Conservation (phyloP, 2,329 filamentous ascomycete genomes). For the Diaporthe citrichinensis region DNA sequence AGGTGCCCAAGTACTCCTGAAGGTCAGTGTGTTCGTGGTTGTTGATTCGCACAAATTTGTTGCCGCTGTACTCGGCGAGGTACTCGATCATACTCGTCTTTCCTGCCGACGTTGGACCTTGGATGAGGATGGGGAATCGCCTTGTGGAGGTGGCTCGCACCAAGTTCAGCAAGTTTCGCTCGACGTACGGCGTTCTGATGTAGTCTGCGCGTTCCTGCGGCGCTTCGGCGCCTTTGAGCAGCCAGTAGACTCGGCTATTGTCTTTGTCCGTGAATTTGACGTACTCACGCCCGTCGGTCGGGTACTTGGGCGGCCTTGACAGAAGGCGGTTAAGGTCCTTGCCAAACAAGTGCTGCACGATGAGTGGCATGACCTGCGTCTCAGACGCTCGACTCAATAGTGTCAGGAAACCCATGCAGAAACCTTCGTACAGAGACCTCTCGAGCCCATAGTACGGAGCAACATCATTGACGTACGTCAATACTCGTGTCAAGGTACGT, state of each 20-base stretch:
- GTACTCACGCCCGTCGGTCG: constrained; percentile 82
- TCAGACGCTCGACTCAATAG: constrained; percentile 88
- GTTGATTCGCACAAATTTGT: constrained; percentile 98
- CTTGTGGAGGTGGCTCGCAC: constrained; percentile 94
- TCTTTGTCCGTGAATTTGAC: constrained; percentile 80
- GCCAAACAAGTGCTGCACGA: constrained; percentile 84
- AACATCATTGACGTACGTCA: constrained; percentile 90
- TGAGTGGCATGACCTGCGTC: constrained; percentile 81
- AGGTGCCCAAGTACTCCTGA: constrained; percentile 97
- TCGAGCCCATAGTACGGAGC: constrained; percentile 87
- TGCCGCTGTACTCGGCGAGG: constrained; percentile 94
- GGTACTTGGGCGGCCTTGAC: constrained; percentile 82
- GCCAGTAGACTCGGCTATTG: constrained; percentile 85
- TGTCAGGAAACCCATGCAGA: constrained; percentile 97
- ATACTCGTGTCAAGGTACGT: constrained; percentile 88
- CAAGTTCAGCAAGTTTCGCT: constrained; percentile 93
- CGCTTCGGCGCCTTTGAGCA: constrained; percentile 79
- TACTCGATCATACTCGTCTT: constrained; percentile 99
- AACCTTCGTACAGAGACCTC: constrained; percentile 91
- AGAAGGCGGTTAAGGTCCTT: constrained; percentile 78
- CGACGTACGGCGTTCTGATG: constrained; percentile 95
- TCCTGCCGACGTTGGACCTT: constrained; percentile 95
- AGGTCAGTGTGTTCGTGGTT: constrained; percentile 99
- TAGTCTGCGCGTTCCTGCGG: constrained; percentile 86
- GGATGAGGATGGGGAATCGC: constrained; percentile 92